Conservation (phyloP, 1,284 basidiomycete species). For the Malassezia brasiliensis region DNA sequence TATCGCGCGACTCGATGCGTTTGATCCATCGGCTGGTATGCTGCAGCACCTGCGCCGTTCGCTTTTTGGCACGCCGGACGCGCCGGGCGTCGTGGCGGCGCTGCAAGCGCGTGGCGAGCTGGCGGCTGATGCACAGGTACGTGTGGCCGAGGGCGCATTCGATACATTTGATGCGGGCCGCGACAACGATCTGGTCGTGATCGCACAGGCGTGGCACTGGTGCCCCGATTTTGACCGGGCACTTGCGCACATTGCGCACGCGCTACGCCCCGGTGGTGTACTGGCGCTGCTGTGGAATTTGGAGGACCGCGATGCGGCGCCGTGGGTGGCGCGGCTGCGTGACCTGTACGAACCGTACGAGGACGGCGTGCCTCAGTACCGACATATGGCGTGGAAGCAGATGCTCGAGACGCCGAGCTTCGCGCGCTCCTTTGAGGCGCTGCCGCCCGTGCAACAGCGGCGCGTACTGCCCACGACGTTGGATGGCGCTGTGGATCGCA, state of each 20-base stretch:
- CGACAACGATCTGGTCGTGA: constrained; percentile 30
- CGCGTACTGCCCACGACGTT: constrained; percentile 32
- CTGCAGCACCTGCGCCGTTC: constrained; percentile 23
- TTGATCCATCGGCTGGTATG: constrained; percentile 37
- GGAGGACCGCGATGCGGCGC: constrained; percentile 36
- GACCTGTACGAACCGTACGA: constrained; percentile 39
- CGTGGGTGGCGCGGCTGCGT: constrained; percentile 35
- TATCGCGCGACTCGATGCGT: constrained; percentile 21
- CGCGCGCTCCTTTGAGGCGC: constrained; percentile 18
- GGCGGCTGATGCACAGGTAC: constrained; percentile 17
- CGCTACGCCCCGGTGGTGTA: constrained; percentile 26
- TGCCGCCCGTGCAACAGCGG: constrained; percentile 21
- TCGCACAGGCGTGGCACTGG: constrained; percentile 45
- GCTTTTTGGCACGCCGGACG: constrained; percentile 16
- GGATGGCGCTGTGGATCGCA: constrained; percentile 25
- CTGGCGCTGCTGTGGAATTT: constrained; percentile 43
- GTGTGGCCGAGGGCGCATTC: constrained; percentile 30
- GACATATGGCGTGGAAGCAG: constrained; percentile 35
- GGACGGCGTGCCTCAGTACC: constrained; percentile 37
- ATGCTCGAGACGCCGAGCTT: constrained; percentile 32
- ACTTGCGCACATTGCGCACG: constrained; percentile 21
- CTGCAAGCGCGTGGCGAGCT: constrained; percentile 23
- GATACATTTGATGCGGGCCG: constrained; percentile 26
- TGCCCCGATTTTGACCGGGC: constrained; percentile 30
- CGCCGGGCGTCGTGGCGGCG: constrained; percentile 15